Base-by-base conservation (phyloP, 148 eudicot species). In the Rhododendron simsii region DNA sequence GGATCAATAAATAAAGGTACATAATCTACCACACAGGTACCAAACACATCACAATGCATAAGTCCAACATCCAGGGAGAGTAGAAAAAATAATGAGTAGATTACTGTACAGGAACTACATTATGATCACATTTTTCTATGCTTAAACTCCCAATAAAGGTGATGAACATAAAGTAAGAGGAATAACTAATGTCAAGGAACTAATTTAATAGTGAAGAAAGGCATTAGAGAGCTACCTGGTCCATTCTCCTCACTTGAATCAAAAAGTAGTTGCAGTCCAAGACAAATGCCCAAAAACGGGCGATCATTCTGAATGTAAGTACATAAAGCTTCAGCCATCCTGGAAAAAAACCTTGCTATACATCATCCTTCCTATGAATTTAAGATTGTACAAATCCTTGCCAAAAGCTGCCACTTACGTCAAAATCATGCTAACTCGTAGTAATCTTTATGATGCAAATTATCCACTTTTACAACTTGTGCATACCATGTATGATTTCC, bases 221-320 rank as follows among this genome's bases (percentile, higher is more conserved):
- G 11, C 7, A 61, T 44, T 26, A 61, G 82, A 78, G 23, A 75
- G 45, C 37, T 89, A 95, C 98, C 99, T 41, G 90, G 91, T 87
- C 98, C 99, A 85, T 98, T 94, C 89, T 98, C 99, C 86, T 91
- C 95, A 87, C 99, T 98, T 50, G 95, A 93, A 83, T 95, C 98
- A 89, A 98, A 98, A 87, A 98, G 98, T 83, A 98, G 92, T 83
- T 98, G 99, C 88, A 98, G 82, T 80, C 99, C 99, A 79, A 98
- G 93, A 92, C 98, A 95, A 85, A 98, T 95, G 87, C 99, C 99
- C 85, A 98, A 89, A 91, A 98, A 98, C 61, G 99, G 99, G 81
- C 98, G 96, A 89, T 98, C 99, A 89, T 94, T 93, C 88, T 94
- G 84, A 85, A 98, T 94, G 91, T 98, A 98, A 53, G 91, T 61